Percentiles rank a stretch among this genome's conserved stretches.
These are phyloP conservation scores for Carex arenaria DNA, from an alignment of 202 grass and related monocot genomes.

Conservation along the genomic window DNA sequence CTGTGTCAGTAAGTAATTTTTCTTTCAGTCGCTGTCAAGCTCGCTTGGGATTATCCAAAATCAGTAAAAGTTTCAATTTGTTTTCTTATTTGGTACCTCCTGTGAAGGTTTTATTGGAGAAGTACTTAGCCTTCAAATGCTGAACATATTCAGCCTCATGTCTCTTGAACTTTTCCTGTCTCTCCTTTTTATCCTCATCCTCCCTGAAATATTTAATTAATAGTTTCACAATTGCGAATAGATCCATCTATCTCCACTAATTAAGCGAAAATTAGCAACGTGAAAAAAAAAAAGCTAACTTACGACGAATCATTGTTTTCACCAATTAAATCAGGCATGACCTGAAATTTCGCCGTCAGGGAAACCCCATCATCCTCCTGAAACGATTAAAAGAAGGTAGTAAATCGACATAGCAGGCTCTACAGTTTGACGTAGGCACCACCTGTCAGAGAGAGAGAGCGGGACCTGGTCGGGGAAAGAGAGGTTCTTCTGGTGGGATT, in stretches of 20 bases:
- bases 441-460: not conserved
- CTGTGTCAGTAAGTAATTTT: not conserved
- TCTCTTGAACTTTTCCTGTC: constrained; percentile 51
- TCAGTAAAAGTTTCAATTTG: not conserved
- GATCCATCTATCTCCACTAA: not conserved
- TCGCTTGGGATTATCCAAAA: not conserved
- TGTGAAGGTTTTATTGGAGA: constrained; percentile 56
- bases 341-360: not conserved
- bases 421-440: not conserved
- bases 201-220: constrained; percentile 34
- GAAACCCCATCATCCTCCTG: constrained; percentile 17
- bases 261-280: not conserved
- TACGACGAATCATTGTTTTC: constrained; percentile 17
- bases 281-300: not conserved
- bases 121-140: constrained; percentile 59
- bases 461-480: not conserved
- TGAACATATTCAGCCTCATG: constrained; percentile 46
- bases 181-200: constrained; percentile 34
- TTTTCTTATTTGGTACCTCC: constrained; percentile 36
- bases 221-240: not conserved
- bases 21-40: too few relatives aligned
- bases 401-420: not conserved
- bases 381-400: not conserved
- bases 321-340: constrained; percentile 9
- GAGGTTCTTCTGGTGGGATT: constrained; percentile 1